These are phyloP conservation scores for Cordyceps javanica DNA, from an alignment of 2,329 filamentous ascomycete species.

Conservation along the genomic window DNA sequence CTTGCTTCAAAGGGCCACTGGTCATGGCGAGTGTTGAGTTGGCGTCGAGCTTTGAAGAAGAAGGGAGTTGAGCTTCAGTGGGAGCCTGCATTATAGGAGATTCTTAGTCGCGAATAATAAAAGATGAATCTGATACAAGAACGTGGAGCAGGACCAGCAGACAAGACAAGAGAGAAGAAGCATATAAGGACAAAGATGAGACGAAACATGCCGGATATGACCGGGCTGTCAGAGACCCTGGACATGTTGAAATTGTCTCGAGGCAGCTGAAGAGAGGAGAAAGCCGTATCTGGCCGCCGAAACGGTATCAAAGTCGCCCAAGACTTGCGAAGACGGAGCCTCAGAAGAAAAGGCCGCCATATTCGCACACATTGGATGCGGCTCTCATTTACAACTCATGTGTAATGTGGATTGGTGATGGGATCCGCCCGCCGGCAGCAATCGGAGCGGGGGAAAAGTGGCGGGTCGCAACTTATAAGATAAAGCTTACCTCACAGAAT, in stretches of 20 bases:
- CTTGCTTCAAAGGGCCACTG: conserved; percentile 44
- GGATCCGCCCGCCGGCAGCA: conserved; percentile 6
- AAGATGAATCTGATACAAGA: background rate
- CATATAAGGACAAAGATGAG: background rate
- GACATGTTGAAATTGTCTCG: background rate
- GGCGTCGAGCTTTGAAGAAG: background rate
- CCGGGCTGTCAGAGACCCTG: background rate
- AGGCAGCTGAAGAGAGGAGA: background rate
- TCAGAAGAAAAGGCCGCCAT: background rate
- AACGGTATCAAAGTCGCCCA: background rate
- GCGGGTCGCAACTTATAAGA: conserved; percentile 1
- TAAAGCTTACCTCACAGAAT: conserved; percentile 14
- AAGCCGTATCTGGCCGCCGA: conserved; percentile 6
- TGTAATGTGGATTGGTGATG: conserved; percentile 9
- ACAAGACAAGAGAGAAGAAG: background rate
- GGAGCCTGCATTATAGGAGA: background rate
- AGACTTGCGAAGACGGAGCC: background rate
- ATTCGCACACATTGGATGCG: background rate
- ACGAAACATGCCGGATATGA: conserved; percentile 1
- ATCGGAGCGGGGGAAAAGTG: background rate
- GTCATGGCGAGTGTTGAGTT: conserved; percentile 31
- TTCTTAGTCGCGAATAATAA: background rate
- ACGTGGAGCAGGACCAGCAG: background rate
- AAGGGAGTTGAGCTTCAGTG: background rate
- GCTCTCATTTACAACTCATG: conserved; percentile 3